A percentile compares a stretch with the other conserved stretches of the same genome.
phyloP scores from a whole-genome alignment of 768 basidiomycete genomes.

The Kwoniella pini region DNA sequence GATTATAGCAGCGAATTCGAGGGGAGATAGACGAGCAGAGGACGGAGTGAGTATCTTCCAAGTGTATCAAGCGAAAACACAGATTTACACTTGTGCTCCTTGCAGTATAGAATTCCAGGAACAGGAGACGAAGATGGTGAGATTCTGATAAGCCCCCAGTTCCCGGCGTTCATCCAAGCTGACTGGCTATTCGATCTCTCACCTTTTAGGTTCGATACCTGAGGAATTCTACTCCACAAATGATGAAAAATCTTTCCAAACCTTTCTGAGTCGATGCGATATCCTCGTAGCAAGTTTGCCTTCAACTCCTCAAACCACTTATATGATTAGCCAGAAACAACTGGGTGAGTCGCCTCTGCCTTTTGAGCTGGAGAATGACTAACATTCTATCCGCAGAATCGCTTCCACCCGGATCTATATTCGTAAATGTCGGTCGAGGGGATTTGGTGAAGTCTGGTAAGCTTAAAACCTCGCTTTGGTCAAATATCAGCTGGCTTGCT shows the following conservation, averaged over 20 bases:
- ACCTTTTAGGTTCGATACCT: slow-evolving; percentile 34
- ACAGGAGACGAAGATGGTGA: slow-evolving; percentile 47
- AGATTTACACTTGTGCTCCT: not conserved
- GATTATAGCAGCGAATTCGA: slow-evolving; percentile 50
- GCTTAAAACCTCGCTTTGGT: slow-evolving; percentile 2
- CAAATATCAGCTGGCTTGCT: not conserved
- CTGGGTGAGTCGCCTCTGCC: slow-evolving; percentile 33
- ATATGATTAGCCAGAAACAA: slow-evolving; percentile 34
- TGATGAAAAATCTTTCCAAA: slow-evolving; percentile 31
- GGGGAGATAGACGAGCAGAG: slow-evolving; percentile 36
- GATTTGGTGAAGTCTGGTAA: slow-evolving; percentile 50
- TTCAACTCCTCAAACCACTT: slow-evolving; percentile 38
- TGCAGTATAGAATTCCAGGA: slow-evolving; percentile 42
- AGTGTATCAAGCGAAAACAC: not conserved
- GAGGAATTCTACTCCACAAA: slow-evolving; percentile 34
- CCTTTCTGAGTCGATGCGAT: slow-evolving; percentile 38
- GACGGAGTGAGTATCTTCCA: slow-evolving; percentile 38
- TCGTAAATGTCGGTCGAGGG: slow-evolving; percentile 55
- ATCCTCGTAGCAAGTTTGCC: slow-evolving; percentile 48
- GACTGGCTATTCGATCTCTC: not conserved
- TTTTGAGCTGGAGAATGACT: not conserved
- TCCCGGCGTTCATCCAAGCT: no score
- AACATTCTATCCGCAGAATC: slow-evolving; percentile 8
- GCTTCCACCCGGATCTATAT: slow-evolving; percentile 48
- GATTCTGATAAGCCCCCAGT: not conserved